Evolutionary conservation across 441 rosid species (phyloP).

Genomic region (Pelargonium myrrhifolium): DNA sequence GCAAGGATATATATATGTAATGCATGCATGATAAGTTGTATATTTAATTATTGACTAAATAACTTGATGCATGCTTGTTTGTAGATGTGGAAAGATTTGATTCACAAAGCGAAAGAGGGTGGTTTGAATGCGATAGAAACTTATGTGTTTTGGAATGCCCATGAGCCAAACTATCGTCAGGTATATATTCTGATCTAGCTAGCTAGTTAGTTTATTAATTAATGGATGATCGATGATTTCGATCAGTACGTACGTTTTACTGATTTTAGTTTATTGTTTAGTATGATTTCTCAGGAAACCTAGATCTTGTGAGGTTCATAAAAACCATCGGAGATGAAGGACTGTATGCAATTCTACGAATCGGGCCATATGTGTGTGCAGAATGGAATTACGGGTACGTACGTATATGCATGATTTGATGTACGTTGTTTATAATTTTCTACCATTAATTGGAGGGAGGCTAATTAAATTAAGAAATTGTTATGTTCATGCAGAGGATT

Average conservation of each 20-base stretch:
- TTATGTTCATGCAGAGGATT: neutral
- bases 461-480: no score
- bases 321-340: slow-evolving; percentile 32
- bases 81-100: slow-evolving; percentile 82
- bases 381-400: slow-evolving; percentile 49
- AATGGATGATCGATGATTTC: no score
- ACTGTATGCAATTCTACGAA: slow-evolving; percentile 39
- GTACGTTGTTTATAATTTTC: no score
- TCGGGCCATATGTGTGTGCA: slow-evolving; percentile 48
- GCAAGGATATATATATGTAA: no score
- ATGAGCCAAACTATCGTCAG: slow-evolving; percentile 26
- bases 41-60: no score
- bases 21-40: no score
- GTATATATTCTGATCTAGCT: no score
- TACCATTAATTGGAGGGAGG: no score
- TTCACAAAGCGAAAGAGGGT: slow-evolving; percentile 72
- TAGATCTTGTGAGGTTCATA: slow-evolving; percentile 39
- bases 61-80: neutral
- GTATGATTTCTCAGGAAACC: slow-evolving; percentile 37
- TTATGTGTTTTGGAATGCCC: slow-evolving; percentile 82
- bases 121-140: slow-evolving; percentile 77
- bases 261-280: no score
- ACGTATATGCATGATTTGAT: neutral
- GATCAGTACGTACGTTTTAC: no score
- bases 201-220: no score